Percentiles rank a stretch among this genome's conserved stretches.
phyloP scores from a whole-genome alignment of 1,284 basidiomycete genomes.

The Malassezia cuniculi region DNA sequence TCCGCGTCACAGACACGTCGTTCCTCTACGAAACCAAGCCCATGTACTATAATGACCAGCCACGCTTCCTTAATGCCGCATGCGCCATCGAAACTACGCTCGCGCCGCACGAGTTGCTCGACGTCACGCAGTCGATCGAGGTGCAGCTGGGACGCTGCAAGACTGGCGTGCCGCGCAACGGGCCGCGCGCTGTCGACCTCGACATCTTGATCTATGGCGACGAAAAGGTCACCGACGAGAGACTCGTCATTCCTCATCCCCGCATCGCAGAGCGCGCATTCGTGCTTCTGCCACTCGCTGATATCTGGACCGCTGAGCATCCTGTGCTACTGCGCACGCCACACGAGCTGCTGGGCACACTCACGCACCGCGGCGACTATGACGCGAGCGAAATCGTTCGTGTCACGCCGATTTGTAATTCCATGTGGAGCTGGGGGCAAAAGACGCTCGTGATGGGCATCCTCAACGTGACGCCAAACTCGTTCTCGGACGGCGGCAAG shows the following conservation, averaged over 20 bases:
- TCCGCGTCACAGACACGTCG: slow-evolving; percentile 59
- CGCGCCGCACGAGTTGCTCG: slow-evolving; percentile 55
- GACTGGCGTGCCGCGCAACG: slow-evolving; percentile 58
- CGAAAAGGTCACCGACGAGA: slow-evolving; percentile 55
- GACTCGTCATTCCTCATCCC: slow-evolving; percentile 72
- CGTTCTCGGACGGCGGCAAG: slow-evolving; percentile 77
- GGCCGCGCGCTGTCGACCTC: slow-evolving; percentile 78
- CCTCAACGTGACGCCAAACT: slow-evolving; percentile 88
- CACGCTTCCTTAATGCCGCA: slow-evolving; percentile 76
- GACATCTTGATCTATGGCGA: slow-evolving; percentile 73
- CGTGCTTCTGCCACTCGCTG: slow-evolving; percentile 71
- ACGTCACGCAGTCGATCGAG: slow-evolving; percentile 65
- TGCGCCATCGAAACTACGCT: slow-evolving; percentile 71
- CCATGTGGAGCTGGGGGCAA: slow-evolving; percentile 28
- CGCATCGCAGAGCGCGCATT: slow-evolving; percentile 74
- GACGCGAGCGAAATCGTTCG: slow-evolving; percentile 11
- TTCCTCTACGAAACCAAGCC: slow-evolving; percentile 87
- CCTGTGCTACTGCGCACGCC: slow-evolving; percentile 31
- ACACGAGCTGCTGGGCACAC: slow-evolving; percentile 28
- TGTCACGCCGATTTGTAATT: not conserved
- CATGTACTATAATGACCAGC: slow-evolving; percentile 90
- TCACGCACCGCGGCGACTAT: slow-evolving; percentile 26
- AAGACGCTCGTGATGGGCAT: slow-evolving; percentile 77
- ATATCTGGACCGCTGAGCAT: slow-evolving; percentile 48
- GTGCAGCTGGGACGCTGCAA: slow-evolving; percentile 63